Evolutionary conservation across 2,329 filamentous ascomycete species (phyloP).

Genomic region (Penicillium sp.): DNA sequence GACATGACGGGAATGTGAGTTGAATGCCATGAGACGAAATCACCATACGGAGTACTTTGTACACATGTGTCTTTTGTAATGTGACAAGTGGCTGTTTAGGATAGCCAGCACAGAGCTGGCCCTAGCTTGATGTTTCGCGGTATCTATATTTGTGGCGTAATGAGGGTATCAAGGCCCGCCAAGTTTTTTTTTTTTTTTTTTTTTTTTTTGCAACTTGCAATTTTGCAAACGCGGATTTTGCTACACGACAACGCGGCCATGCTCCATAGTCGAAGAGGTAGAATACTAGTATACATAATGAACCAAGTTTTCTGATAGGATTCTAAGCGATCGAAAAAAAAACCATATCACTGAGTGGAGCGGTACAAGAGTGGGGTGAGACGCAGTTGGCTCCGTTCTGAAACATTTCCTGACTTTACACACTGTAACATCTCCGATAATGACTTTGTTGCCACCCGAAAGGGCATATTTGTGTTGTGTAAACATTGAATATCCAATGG

Average conservation of each 20-base stretch:
- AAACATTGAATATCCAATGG: neutral
- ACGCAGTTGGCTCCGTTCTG: slow-evolving; percentile 6
- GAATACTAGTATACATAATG: neutral
- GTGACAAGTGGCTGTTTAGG: neutral
- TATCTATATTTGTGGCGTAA: slow-evolving; percentile 19
- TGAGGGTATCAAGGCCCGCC: neutral
- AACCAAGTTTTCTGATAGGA: neutral
- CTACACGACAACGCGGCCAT: neutral
- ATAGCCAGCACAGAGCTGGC: neutral
- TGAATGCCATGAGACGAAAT: slow-evolving; percentile 7
- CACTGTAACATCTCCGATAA: slow-evolving; percentile 1
- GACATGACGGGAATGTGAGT: slow-evolving; percentile 15
- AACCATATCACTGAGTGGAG: slow-evolving; percentile 1
- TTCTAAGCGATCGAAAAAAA: slow-evolving; percentile 1
- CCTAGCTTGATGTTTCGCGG: slow-evolving; percentile 9
- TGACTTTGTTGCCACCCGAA: slow-evolving; percentile 5
- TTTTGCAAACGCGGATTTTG: neutral
- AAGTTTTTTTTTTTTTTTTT: neutral
- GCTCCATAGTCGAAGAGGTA: neutral
- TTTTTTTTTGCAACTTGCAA: too few relatives aligned
- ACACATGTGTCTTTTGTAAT: neutral
- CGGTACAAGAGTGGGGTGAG: slow-evolving; percentile 5
- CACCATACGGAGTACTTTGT: neutral
- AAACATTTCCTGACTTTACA: slow-evolving; percentile 11
- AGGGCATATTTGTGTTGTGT: neutral